Conservation (phyloP, 2,329 filamentous ascomycete species). For the Capronia epimyces region DNA sequence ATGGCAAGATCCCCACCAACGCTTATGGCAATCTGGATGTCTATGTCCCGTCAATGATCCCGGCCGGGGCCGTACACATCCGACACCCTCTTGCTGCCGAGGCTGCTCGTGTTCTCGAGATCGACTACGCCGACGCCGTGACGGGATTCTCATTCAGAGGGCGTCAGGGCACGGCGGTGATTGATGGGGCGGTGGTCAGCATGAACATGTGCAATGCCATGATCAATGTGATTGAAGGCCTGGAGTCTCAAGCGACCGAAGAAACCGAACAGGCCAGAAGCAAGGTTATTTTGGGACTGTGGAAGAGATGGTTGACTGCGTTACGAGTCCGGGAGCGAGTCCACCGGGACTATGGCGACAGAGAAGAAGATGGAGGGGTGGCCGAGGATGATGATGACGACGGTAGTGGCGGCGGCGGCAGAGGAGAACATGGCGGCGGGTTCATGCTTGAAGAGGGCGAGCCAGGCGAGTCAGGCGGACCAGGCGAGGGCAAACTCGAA, state of each 20-base stretch:
- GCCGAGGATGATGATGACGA: constrained; percentile 34
- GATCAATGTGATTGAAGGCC: constrained; percentile 59
- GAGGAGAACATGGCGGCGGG: constrained; percentile 35
- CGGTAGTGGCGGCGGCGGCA: constrained; percentile 27
- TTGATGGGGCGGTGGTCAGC: constrained; percentile 73
- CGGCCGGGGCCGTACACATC: constrained; percentile 55
- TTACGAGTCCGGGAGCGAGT: constrained; percentile 68
- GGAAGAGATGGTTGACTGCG: constrained; percentile 57
- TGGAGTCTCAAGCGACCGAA: constrained; percentile 62
- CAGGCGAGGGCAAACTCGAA: not conserved
- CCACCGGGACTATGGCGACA: constrained; percentile 46
- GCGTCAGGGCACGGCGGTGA: constrained; percentile 75
- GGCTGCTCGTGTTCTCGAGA: constrained; percentile 58
- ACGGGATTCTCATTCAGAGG: constrained; percentile 86
- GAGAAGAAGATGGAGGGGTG: not conserved
- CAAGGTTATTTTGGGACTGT: constrained; percentile 48
- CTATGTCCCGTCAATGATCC: constrained; percentile 60
- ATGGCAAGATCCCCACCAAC: constrained; percentile 63
- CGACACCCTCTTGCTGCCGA: constrained; percentile 51
- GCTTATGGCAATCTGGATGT: constrained; percentile 59
- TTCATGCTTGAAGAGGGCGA: constrained; percentile 36
- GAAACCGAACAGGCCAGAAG: constrained; percentile 54
- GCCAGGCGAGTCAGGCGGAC: too few relatives aligned
- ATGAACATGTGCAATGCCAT: constrained; percentile 67
- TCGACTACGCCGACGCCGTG: constrained; percentile 86